Evolutionary conservation across 805 yeast genomes (phyloP).

Genomic region (Kuraishia piskuri): DNA sequence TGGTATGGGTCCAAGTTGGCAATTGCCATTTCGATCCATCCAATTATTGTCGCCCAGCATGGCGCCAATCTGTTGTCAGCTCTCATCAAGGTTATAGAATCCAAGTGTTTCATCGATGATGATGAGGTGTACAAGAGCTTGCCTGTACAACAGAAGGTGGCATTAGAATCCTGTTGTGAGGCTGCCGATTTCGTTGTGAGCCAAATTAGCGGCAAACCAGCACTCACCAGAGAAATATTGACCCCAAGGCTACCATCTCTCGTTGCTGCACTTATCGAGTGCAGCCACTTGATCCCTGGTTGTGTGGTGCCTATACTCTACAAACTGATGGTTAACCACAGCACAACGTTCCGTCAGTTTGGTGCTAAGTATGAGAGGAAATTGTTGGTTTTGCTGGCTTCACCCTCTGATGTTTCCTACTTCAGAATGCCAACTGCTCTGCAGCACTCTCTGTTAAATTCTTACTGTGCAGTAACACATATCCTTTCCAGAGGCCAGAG

Average conservation of each 20-base stretch:
- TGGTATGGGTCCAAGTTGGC: constrained; percentile 56
- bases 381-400: constrained; percentile 26
- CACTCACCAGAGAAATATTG: constrained; percentile 72
- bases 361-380: constrained; percentile 51
- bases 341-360: constrained; percentile 78
- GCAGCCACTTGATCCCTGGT: constrained; percentile 28
- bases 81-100: constrained; percentile 31
- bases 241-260: constrained; percentile 70
- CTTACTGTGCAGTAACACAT: constrained; percentile 48
- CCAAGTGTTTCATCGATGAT: constrained; percentile 25
- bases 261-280: constrained; percentile 43
- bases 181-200: constrained; percentile 31
- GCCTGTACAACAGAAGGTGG: constrained; percentile 10
- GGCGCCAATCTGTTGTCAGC: constrained; percentile 31
- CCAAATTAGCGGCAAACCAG: constrained; percentile 69
- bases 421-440: constrained; percentile 29
- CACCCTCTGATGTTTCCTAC: constrained; percentile 20
- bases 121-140: constrained; percentile 9
- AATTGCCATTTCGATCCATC: constrained; percentile 28
- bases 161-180: constrained; percentile 28
- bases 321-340: constrained; percentile 42
- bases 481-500: constrained; percentile 44
- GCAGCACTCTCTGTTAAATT: constrained; percentile 32
- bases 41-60: constrained; percentile 29
- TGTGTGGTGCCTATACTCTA: constrained; percentile 30